These are phyloP conservation scores for Mycena belliarum DNA, from an alignment of 768 basidiomycete species.

Conservation along the genomic window DNA sequence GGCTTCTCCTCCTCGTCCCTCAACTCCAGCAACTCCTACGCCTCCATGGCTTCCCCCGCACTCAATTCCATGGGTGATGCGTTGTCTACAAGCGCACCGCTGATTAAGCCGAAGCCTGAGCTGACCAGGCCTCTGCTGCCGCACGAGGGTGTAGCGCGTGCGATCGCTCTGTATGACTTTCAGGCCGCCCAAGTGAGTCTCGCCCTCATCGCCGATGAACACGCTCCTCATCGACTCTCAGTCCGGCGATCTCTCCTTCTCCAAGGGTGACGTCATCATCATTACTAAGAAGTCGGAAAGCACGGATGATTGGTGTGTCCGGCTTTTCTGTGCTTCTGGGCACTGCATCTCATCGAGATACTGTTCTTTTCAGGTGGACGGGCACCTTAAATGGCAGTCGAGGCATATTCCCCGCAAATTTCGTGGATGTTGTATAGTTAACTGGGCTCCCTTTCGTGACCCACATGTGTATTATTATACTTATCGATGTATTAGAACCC, in stretches of 20 bases:
- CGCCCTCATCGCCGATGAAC: not conserved
- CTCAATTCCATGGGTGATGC: not conserved
- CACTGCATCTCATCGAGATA: not conserved
- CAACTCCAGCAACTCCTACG: not conserved
- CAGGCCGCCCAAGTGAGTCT: constrained; percentile 64
- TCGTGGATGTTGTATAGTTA: constrained; percentile 62
- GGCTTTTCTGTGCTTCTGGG: not conserved
- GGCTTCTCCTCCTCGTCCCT: constrained; percentile 22
- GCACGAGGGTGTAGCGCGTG: constrained; percentile 66
- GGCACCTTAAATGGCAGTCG: constrained; percentile 60
- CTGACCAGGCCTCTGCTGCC: constrained; percentile 48
- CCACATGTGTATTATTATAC: constrained; percentile 13
- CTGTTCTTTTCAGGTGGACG: constrained; percentile 61
- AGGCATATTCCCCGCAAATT: constrained; percentile 84
- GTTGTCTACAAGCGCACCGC: constrained; percentile 23
- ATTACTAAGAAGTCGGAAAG: constrained; percentile 71
- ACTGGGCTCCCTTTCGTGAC: constrained; percentile 1
- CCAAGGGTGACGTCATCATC: constrained; percentile 72
- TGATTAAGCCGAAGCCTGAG: constrained; percentile 51
- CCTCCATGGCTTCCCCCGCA: not conserved
- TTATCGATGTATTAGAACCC: constrained; percentile 2
- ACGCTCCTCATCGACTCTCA: constrained; percentile 28
- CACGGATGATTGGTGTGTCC: constrained; percentile 69
- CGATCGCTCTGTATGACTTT: constrained; percentile 76
- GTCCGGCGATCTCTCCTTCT: constrained; percentile 75